Base-by-base conservation (phyloP, 2,329 filamentous ascomycete genomes). In the Tolypocladium cylindrosporum region DNA sequence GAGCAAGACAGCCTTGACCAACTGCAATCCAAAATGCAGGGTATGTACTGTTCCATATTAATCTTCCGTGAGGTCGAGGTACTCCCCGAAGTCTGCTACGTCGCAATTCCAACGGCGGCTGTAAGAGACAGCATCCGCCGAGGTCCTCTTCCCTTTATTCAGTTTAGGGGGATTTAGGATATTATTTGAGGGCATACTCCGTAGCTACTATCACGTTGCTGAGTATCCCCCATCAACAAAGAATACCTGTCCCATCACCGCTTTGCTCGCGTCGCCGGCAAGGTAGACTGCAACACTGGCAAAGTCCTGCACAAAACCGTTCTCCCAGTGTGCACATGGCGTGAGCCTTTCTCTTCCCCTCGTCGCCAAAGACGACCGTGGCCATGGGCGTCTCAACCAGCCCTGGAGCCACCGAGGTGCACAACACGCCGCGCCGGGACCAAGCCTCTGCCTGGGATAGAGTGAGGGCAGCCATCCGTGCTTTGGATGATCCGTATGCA, bases 361-460 rank as follows among this genome's bases (percentile, higher is more conserved):
- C 24, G 10, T 70, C 69, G 0, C 51, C 51, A 4, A 70, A 61
- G 0, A 68, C 61, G 8, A 53, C 31, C 31, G 58, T 1, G 58
- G 67, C 64, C 61, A 70, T 61, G 0, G 66, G 62, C 3, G 70
- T 72, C 3, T 67, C 61, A 1, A 71, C 70, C 0, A 72, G 48
- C 0, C 69, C 70, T 0, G 70, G 70, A 0, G 69, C 70, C 11
- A 72, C 55, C 0, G 70, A 69, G 34, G 72, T 72, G 39, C 70
- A 72, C 0, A 72, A 36, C 5, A 72, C 70, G 6, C 70, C 70
- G 0, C 61, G 60, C 0, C 56, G 60, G n/a, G 69, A 72, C 70
- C 70, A 72, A 0, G 69, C 70, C 45, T 72, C 70, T 0, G 70
- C 69, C 53, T 72, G 70, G 0, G 69, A 69, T 0, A 70, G 62